phyloP scores from a whole-genome alignment of 2,329 filamentous ascomycete species.

The Thyridium curvatum region DNA sequence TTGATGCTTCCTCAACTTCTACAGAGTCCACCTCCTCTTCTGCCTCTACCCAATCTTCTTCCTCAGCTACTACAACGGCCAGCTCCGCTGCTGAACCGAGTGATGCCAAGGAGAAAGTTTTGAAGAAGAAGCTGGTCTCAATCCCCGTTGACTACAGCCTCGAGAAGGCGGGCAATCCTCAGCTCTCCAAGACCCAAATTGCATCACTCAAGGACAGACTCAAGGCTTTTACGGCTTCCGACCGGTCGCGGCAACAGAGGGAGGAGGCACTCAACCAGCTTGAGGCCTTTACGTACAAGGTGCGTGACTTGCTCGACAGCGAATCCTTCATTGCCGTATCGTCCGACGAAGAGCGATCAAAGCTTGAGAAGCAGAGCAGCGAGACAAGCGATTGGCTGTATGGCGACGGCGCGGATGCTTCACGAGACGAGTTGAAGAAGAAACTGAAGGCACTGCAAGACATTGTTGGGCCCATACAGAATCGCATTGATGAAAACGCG shows the following conservation, averaged over 20 bases:
- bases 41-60: slow-evolving; percentile 24
- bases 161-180: slow-evolving; percentile 42
- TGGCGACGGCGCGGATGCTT: slow-evolving; percentile 71
- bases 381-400: slow-evolving; percentile 86
- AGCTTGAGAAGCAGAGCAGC: slow-evolving; percentile 62
- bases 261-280: slow-evolving; percentile 89
- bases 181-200: slow-evolving; percentile 42
- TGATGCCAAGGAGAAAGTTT: slow-evolving; percentile 44
- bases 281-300: slow-evolving; percentile 88
- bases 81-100: slow-evolving; percentile 41
- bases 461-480: slow-evolving; percentile 71
- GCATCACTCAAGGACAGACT: slow-evolving; percentile 61
- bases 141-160: slow-evolving; percentile 45
- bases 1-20: slow-evolving; percentile 29
- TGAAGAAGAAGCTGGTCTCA: slow-evolving; percentile 50
- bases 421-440: slow-evolving; percentile 65
- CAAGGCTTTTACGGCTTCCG: slow-evolving; percentile 78
- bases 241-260: slow-evolving; percentile 66
- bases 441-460: slow-evolving; percentile 72
- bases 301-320: slow-evolving; percentile 74
- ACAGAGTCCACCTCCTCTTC: slow-evolving; percentile 26
- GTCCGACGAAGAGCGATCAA: slow-evolving; percentile 58
- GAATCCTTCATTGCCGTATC: slow-evolving; percentile 68
- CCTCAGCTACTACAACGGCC: slow-evolving; percentile 25
- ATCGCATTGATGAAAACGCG: slow-evolving; percentile 64